Evolutionary conservation across 441 rosid genomes (phyloP), one percentile per base, ranked within the genome.

Genomic region (Daphne laureola): DNA sequence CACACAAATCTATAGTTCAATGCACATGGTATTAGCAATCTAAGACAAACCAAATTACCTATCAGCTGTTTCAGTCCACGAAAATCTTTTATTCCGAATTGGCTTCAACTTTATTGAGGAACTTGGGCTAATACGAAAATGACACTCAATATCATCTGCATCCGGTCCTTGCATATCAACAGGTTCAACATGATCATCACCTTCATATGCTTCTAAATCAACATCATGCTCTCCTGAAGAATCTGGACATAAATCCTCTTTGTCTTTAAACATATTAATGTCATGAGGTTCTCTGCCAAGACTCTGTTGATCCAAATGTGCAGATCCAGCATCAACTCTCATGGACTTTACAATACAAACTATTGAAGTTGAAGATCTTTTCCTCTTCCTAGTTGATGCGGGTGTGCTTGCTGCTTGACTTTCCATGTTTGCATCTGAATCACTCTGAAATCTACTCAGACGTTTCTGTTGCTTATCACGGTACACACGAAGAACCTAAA

Each of bases 31-130:
- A 31, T 31, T 31, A 31, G 38, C 38, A 31, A 31, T 31, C 8
- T 31, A 9, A 31, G 4, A 31, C 14, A 55, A 43, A 17, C 12
- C 18, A 8, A 17, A 51, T 68, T 77, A 90, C 99, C 90, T 90
- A 72, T 94, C 99, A 4, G 80, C 77, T 72, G 76, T 85, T 72
- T 90, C 97, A 43, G 95, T 82, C 99, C 99, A 94, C 17, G 50
- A 61, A 71, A 76, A 87, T 68, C 94, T 84, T 61, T 61, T 79
- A 46, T 61, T 70, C 46, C 78, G 86, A 58, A 66, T 67, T 62
- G 73, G 66, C 68, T 71, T 73, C 65, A 66, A 70, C 75, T 80
- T 79, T 42, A 79, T 63, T 65, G 56, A 64, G 64, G 84, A 71
- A 58, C 55, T 55, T 61, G 53, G 80, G 59, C 72, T 74, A 64